Percentiles rank a stretch among this genome's conserved stretches.
Conservation (phyloP, 2,329 filamentous ascomycete genomes). For the Colletotrichum karsti region DNA sequence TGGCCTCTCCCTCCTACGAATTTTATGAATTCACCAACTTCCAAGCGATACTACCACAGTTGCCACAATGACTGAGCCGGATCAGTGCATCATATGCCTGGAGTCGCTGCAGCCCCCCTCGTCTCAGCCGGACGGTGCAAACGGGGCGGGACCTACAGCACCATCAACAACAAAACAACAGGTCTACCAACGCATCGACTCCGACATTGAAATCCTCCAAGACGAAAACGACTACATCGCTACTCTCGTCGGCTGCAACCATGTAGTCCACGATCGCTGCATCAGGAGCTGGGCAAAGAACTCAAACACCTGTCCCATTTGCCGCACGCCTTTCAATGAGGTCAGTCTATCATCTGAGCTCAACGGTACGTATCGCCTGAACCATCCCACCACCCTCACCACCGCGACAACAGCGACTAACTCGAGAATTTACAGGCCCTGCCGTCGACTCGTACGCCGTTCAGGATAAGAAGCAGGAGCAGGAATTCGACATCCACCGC, state of each 20-base stretch:
- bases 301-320: slow-evolving; percentile 98
- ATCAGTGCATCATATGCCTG: slow-evolving; percentile 77
- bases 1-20: slow-evolving; percentile 29
- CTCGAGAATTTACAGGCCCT: slow-evolving; percentile 51
- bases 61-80: slow-evolving; percentile 61
- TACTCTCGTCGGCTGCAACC: slow-evolving; percentile 79
- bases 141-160: slow-evolving; percentile 31
- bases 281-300: slow-evolving; percentile 94
- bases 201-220: slow-evolving; percentile 28
- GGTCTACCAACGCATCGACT: slow-evolving; percentile 19
- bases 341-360: slow-evolving; percentile 82
- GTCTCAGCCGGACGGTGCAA: slow-evolving; percentile 34
- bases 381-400: background rate
- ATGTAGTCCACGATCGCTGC: slow-evolving; percentile 92
- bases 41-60: slow-evolving; percentile 44
- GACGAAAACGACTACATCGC: slow-evolving; percentile 58
- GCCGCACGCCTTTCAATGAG: slow-evolving; percentile 88
- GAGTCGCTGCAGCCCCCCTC: slow-evolving; percentile 60
- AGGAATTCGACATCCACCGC: slow-evolving; percentile 83
- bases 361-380: slow-evolving; percentile 27
- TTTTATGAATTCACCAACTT: slow-evolving; percentile 58
- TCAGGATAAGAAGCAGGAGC: slow-evolving; percentile 87
- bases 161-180: slow-evolving; percentile 32
- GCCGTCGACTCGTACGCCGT: slow-evolving; percentile 69
- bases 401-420: slow-evolving; percentile 31